Evolutionary conservation across 495 filamentous ascomycete genomes (phyloP).

Genomic region (Talaromyces ruber): DNA sequence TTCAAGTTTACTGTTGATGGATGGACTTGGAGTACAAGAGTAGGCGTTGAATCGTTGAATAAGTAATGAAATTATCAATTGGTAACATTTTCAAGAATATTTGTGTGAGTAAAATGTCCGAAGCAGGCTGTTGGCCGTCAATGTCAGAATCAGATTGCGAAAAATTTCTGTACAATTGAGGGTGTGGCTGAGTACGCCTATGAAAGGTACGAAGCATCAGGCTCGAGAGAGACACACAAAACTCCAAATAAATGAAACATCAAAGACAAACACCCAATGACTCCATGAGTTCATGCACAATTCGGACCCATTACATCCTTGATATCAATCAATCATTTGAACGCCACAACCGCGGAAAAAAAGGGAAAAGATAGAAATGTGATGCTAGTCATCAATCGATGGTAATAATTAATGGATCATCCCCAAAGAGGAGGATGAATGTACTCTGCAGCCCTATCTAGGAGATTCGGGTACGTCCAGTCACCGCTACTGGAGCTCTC

Average conservation of each 20-base stretch:
- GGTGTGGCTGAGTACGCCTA: not conserved
- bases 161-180: not conserved
- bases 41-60: not conserved
- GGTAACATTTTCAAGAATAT: not conserved
- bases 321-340: not conserved
- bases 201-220: not conserved
- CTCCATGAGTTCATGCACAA: not conserved
- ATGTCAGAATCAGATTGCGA: not conserved
- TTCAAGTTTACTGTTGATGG: not conserved
- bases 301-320: not conserved
- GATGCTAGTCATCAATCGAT: not conserved
- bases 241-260: not conserved
- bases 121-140: not conserved
- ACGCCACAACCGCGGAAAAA: not conserved
- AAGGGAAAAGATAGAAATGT: not conserved
- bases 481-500: constrained; percentile 41
- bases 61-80: not conserved
- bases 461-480: constrained; percentile 36
- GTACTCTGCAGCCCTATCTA: constrained; percentile 39
- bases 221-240: not conserved
- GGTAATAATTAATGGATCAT: constrained; percentile 9
- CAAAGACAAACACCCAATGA: not conserved
- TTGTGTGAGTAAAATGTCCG: not conserved
- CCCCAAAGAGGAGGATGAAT: constrained; percentile 41
- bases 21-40: not conserved